Percentiles rank a stretch among this genome's conserved stretches.
phyloP scores from a whole-genome alignment of 2,329 filamentous ascomycete genomes.

The Gnomoniopsis sp. region DNA sequence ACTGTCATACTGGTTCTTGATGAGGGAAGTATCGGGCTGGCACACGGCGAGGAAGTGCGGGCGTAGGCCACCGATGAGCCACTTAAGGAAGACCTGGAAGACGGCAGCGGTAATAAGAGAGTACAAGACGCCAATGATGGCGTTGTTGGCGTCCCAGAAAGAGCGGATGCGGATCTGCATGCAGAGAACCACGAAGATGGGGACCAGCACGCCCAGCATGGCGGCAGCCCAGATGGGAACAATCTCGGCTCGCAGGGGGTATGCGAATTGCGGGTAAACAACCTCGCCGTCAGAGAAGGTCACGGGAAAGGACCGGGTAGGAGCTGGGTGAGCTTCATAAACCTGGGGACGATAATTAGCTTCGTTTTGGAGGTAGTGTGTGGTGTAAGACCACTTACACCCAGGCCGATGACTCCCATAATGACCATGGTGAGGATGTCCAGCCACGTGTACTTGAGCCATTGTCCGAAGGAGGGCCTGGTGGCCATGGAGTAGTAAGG shows the following conservation, averaged over 20 bases:
- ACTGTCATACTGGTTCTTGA: slow-evolving; percentile 41
- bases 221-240: slow-evolving; percentile 70
- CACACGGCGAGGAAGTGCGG: slow-evolving; percentile 71
- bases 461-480: slow-evolving; percentile 54
- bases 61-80: slow-evolving; percentile 69
- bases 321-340: slow-evolving; percentile 62
- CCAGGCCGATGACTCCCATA: slow-evolving; percentile 65
- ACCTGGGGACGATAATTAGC: slow-evolving; percentile 37
- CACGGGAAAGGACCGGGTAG: slow-evolving; percentile 67
- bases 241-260: slow-evolving; percentile 67
- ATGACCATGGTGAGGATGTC: slow-evolving; percentile 65
- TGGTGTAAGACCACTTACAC: slow-evolving; percentile 43
- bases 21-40: slow-evolving; percentile 53
- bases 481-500: slow-evolving; percentile 25
- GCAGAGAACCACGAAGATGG: slow-evolving; percentile 61
- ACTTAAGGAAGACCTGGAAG: slow-evolving; percentile 75
- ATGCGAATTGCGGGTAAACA: slow-evolving; percentile 68
- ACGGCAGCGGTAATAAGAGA: slow-evolving; percentile 67
- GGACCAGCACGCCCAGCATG: slow-evolving; percentile 60
- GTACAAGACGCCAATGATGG: slow-evolving; percentile 66
- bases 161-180: slow-evolving; percentile 66
- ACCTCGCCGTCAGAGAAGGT: slow-evolving; percentile 64
- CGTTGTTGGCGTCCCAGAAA: slow-evolving; percentile 72
- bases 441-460: slow-evolving; percentile 64
- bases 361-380: not conserved